phyloP scores from a whole-genome alignment of 352 stramenopile species.

The Phytopythium delawarense region DNA sequence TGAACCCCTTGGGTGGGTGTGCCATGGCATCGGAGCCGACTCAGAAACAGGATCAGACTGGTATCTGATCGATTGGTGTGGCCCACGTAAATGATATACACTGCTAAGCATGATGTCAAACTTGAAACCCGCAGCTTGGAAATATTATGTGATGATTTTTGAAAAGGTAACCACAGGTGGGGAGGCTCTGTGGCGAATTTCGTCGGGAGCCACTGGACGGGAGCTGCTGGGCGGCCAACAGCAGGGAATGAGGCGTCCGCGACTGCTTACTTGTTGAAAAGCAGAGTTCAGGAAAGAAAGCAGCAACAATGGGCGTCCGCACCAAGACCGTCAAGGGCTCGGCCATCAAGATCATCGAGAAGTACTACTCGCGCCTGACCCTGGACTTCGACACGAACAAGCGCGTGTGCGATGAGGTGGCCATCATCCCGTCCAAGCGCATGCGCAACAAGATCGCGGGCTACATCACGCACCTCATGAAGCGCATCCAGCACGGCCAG shows the following conservation, averaged over 20 bases:
- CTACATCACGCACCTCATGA: conserved; percentile 99
- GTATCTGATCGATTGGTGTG: conserved; percentile 18
- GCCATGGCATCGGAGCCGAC: not conserved
- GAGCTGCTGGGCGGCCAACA: conserved; percentile 6
- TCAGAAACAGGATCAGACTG: not conserved
- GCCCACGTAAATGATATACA: conserved; percentile 4
- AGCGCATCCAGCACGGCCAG: conserved; percentile 98
- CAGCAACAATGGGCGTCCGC: conserved; percentile 95
- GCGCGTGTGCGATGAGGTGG: conserved; percentile 95
- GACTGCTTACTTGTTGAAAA: conserved; percentile 28
- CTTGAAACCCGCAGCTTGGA: conserved; percentile 14
- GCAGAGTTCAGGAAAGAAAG: conserved; percentile 32
- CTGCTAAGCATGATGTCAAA: not conserved
- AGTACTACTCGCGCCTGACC: conserved; percentile 99
- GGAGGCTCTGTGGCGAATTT: not conserved
- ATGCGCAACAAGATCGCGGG: conserved; percentile 99
- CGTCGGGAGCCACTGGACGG: conserved; percentile 5
- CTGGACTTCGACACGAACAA: conserved; percentile 99
- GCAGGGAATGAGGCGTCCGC: conserved; percentile 9
- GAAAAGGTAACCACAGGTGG: not conserved
- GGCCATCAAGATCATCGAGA: conserved; percentile 99
- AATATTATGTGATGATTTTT: no score
- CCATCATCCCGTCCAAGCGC: conserved; percentile 99
- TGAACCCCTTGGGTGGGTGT: no score
- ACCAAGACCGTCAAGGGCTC: conserved; percentile 99